phyloP scores from a whole-genome alignment of 2,329 filamentous ascomycete species.

The Colletotrichum plurivorum region DNA sequence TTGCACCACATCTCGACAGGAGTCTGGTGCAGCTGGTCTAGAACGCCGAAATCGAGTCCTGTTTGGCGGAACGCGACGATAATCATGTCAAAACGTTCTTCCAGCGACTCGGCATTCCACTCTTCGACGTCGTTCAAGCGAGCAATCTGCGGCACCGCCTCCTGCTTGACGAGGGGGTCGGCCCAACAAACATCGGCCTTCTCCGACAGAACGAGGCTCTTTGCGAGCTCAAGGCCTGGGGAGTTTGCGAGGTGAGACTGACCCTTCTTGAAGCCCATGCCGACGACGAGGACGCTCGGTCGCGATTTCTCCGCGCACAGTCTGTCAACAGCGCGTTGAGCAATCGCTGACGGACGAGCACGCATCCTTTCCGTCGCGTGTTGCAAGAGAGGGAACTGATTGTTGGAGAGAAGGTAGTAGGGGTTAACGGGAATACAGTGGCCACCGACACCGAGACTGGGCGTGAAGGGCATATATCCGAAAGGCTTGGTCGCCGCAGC shows the following conservation, averaged over 20 bases:
- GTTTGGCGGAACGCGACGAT: constrained; percentile 60
- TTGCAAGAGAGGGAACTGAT: constrained; percentile 61
- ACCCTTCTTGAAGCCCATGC: constrained; percentile 65
- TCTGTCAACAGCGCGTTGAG: constrained; percentile 51
- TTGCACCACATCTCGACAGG: constrained; percentile 58
- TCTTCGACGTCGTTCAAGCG: constrained; percentile 51
- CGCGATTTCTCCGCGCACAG: constrained; percentile 44
- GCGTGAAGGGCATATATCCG: constrained; percentile 63
- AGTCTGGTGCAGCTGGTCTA: constrained; percentile 51
- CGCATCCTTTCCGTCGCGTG: constrained; percentile 60
- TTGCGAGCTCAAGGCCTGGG: constrained; percentile 59
- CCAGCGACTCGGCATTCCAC: constrained; percentile 56
- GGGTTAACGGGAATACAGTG: constrained; percentile 72
- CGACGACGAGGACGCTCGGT: constrained; percentile 59
- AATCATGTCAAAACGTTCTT: constrained; percentile 57
- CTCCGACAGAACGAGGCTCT: constrained; percentile 51
- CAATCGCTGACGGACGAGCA: constrained; percentile 56
- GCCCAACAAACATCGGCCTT: constrained; percentile 59
- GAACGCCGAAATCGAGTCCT: constrained; percentile 56
- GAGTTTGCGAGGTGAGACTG: constrained; percentile 64
- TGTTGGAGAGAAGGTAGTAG: constrained; percentile 65
- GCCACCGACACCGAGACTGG: constrained; percentile 66
- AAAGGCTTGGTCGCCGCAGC: constrained; percentile 68
- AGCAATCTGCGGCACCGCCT: constrained; percentile 55
- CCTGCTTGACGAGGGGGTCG: constrained; percentile 60